Evolutionary conservation across 108 stramenopile species (phyloP).

Genomic region (Licmophora abbreviata): DNA sequence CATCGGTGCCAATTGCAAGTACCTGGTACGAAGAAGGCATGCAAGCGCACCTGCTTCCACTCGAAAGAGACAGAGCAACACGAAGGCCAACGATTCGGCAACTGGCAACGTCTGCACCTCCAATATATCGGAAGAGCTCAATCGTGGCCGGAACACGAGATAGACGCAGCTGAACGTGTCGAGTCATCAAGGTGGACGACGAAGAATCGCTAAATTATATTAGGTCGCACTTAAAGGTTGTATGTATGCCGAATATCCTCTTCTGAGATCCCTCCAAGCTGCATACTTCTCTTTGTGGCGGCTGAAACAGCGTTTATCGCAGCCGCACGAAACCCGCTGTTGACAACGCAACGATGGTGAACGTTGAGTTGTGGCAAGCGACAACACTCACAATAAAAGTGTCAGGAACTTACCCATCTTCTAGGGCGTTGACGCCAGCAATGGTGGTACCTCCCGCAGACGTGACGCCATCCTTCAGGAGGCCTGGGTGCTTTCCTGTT

Average conservation of each 20-base stretch:
- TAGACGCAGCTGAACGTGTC: too few species aligned
- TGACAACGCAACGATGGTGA: too few species aligned
- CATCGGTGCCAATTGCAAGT: too few species aligned
- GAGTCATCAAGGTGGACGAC: too few species aligned
- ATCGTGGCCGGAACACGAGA: too few species aligned
- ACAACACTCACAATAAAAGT: background rate
- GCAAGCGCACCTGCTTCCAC: too few species aligned
- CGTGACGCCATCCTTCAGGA: conserved; percentile 84
- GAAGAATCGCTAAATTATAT: too few species aligned
- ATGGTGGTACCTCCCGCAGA: conserved; percentile 95
- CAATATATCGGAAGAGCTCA: too few species aligned
- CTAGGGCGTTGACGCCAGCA: conserved; percentile 88
- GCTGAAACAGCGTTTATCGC: conserved; percentile 66
- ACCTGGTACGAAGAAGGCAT: too few species aligned
- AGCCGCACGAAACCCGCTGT: conserved; percentile 61
- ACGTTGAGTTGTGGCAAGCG: conserved; percentile 2
- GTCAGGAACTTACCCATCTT: conserved; percentile 58
- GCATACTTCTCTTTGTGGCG: conserved; percentile 69
- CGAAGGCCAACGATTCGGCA: too few species aligned
- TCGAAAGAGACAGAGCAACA: too few species aligned
- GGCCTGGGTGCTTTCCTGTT: conserved; percentile 87
- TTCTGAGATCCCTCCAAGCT: conserved; percentile 60
- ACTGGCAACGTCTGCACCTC: too few species aligned
- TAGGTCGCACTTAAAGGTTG: conserved; percentile 60
- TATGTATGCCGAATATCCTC: conserved; percentile 60